These are phyloP conservation scores for Hypoxylon sp. DNA, from an alignment of 2,329 filamentous ascomycete species.

Conservation along the genomic window DNA sequence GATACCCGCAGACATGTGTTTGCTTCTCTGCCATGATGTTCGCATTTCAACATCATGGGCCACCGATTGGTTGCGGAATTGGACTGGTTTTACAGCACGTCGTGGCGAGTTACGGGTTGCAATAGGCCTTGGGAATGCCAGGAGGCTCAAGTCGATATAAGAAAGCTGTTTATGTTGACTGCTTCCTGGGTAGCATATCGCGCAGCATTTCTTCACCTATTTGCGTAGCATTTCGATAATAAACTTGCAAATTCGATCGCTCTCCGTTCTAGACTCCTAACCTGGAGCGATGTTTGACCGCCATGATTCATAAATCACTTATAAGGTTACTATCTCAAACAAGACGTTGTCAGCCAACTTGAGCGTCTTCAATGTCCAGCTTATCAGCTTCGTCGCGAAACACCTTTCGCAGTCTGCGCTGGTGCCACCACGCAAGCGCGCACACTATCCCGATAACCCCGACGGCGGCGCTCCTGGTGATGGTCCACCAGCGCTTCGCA, in stretches of 20 bases:
- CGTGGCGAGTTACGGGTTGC: background rate
- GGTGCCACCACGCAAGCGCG: conserved; percentile 46
- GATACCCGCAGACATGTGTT: conserved; percentile 42
- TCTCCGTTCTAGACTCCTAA: background rate
- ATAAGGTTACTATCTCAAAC: background rate
- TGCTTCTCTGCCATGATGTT: conserved; percentile 22
- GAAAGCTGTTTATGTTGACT: background rate
- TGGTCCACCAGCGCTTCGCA: conserved; percentile 42
- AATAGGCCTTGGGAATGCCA: background rate
- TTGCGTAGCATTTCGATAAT: background rate
- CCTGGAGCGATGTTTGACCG: background rate
- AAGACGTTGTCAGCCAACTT: background rate
- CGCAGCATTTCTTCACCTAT: background rate
- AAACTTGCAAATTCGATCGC: background rate
- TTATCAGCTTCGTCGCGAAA: conserved; percentile 44
- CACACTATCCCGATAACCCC: conserved; percentile 40
- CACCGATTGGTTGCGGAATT: conserved; percentile 1
- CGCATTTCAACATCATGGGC: conserved; percentile 1
- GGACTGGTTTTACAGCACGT: background rate
- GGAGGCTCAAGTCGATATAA: background rate
- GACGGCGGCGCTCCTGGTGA: conserved; percentile 39
- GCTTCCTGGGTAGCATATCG: background rate
- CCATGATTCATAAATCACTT: background rate
- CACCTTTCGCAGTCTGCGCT: conserved; percentile 42
- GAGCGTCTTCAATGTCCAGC: conserved; percentile 19